Conservation (phyloP, 768 basidiomycete genomes). For the Myochromella boudieri region DNA sequence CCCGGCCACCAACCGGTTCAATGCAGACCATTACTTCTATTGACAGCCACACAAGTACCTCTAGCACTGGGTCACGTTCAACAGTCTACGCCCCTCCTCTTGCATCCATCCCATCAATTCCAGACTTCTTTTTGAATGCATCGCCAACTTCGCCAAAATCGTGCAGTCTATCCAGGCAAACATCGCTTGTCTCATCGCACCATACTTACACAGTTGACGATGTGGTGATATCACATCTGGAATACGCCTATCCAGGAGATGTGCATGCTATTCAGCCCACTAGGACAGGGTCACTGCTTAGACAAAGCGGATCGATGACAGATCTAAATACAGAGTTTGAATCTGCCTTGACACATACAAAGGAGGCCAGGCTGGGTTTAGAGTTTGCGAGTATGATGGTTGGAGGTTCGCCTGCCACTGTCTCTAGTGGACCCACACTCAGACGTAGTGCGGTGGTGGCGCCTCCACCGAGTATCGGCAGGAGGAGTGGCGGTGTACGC, state of each 20-base stretch:
- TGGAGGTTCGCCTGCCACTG: constrained; percentile 66
- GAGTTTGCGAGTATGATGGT: constrained; percentile 35
- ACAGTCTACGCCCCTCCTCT: constrained; percentile 79
- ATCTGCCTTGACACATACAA: constrained; percentile 46
- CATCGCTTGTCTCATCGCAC: constrained; percentile 55
- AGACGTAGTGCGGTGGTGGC: constrained; percentile 40
- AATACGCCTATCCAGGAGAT: constrained; percentile 72
- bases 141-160: constrained; percentile 26
- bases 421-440: constrained; percentile 64
- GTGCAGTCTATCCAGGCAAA: constrained; percentile 30
- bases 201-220: constrained; percentile 75
- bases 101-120: constrained; percentile 65
- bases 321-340: constrained; percentile 65
- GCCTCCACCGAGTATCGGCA: constrained; percentile 36
- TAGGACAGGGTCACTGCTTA: constrained; percentile 36
- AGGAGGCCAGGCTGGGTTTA: constrained; percentile 35
- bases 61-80: constrained; percentile 61
- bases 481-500: constrained; percentile 32
- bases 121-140: constrained; percentile 47
- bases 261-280: constrained; percentile 71
- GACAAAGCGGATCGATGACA: constrained; percentile 70
- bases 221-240: constrained; percentile 60
- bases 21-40: constrained; percentile 71
- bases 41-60: constrained; percentile 40
- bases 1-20: constrained; percentile 52